Conservation (phyloP, 169 alveolate species). For the Neospora caninum region DNA sequence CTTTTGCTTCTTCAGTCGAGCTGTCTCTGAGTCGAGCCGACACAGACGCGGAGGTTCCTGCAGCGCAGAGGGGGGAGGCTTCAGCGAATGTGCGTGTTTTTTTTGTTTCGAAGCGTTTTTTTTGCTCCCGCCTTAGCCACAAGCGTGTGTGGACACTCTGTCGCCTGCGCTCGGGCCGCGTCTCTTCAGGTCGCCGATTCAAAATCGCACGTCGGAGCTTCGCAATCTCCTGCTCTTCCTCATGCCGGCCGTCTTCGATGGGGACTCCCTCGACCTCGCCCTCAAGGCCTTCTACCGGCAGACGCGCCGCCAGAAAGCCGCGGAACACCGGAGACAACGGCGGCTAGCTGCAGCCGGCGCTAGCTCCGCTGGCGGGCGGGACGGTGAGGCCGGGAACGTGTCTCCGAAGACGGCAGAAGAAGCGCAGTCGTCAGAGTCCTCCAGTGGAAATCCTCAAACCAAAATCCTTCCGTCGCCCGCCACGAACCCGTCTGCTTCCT, state of each 20-base stretch:
- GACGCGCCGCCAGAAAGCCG: constrained; percentile 54
- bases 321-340: not conserved
- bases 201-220: constrained; percentile 88
- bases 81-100: too few relatives aligned
- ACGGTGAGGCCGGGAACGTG: not conserved
- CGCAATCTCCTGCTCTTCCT: constrained; percentile 87
- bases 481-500: not conserved
- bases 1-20: too few relatives aligned
- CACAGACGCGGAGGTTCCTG: too few relatives aligned
- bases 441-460: not conserved
- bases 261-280: constrained; percentile 79
- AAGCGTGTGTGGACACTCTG: too few relatives aligned
- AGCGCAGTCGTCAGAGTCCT: constrained; percentile 6
- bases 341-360: constrained; percentile 23
- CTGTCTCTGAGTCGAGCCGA: too few relatives aligned
- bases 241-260: constrained; percentile 88
- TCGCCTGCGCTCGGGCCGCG: not conserved
- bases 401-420: not conserved
- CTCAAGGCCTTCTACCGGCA: constrained; percentile 74
- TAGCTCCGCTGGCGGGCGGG: not conserved
- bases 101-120: too few relatives aligned
- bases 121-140: too few relatives aligned
- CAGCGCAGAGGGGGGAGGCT: too few relatives aligned
- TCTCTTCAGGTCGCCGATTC: constrained; percentile 84
- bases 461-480: not conserved